Conservation (phyloP, 352 stramenopile genomes). For the Pythium coloratum region DNA sequence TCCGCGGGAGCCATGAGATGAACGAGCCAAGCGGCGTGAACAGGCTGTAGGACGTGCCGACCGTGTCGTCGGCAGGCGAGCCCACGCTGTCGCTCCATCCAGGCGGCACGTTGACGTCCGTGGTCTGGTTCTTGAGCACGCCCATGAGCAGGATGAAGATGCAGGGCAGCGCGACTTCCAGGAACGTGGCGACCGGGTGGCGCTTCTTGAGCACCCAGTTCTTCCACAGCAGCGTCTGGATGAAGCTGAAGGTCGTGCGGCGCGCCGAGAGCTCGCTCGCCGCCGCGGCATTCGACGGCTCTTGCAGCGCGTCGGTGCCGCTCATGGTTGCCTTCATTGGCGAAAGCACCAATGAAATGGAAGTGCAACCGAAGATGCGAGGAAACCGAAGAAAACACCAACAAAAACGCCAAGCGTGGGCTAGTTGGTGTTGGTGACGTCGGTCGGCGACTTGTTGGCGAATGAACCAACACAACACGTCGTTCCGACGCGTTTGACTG, state of each 20-base stretch:
- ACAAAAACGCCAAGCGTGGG: too few relatives aligned
- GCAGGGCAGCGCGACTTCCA: slow-evolving; percentile 54
- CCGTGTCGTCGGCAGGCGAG: slow-evolving; percentile 23
- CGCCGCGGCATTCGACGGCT: neutral
- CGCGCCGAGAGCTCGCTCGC: slow-evolving; percentile 15
- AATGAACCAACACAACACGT: too few relatives aligned
- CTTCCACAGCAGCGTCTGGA: slow-evolving; percentile 63
- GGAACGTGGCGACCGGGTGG: slow-evolving; percentile 47
- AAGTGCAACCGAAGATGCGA: too few relatives aligned
- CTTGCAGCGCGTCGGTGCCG: too few relatives aligned
- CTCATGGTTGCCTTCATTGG: too few relatives aligned
- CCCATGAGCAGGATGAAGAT: slow-evolving; percentile 64
- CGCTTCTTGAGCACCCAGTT: slow-evolving; percentile 67
- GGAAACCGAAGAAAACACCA: too few relatives aligned
- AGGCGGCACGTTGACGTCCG: slow-evolving; percentile 44
- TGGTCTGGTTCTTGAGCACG: slow-evolving; percentile 48
- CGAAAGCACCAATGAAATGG: too few relatives aligned
- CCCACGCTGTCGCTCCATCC: slow-evolving; percentile 48
- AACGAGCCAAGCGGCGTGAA: slow-evolving; percentile 38
- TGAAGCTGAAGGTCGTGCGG: slow-evolving; percentile 29
- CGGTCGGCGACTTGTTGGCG: too few relatives aligned
- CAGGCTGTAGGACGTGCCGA: slow-evolving; percentile 55
- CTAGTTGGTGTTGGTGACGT: too few relatives aligned
- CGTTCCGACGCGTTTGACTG: too few relatives aligned
- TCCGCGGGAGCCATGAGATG: slow-evolving; percentile 28